Evolutionary conservation across 768 basidiomycete genomes (phyloP), one percentile per base, ranked within the genome.

Genomic region (Agaricus subrufescens): DNA sequence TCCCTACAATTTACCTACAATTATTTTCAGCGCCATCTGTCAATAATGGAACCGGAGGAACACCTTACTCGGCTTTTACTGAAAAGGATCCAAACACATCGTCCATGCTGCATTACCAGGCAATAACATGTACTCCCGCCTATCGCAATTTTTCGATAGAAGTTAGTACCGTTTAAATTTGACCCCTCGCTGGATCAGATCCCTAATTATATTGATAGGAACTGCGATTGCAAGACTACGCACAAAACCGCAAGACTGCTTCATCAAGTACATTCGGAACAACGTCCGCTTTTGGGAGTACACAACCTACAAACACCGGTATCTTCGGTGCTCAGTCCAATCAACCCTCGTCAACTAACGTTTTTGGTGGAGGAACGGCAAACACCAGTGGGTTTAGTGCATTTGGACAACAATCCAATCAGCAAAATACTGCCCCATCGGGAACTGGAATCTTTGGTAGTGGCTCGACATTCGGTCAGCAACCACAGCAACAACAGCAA

Each of bases 81-180:
- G 92, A 94, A 65, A 91, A 91, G 62, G 92, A 94, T 56, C 61
- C 73, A 15, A 73, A 50, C 49, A 56, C 71, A 11, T 81, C 74
- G 4, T n/a, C 43, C 8, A 50, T 45, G 42, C 74, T 87, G 42
- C 86, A 89, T 58, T 96, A 88, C 68, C 92, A 95, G 69, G 81
- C 85, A 38, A 92, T 93, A 52, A 81, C 86, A 15, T 86, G 86
- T 60, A 91, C 88, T 79, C 88, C 88, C 14, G 78, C 79, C 15
- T 96, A 94, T 66, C 71, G 79, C 57, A 86, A 87, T 42, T 85
- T 80, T 58, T 94, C 91, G 23, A 81, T 90, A 59, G 92, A 87
- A 77, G 90, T 84, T 61, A 48, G 74, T 73, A 10, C 44, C 31
- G 5, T 15, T 31, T 57, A 56, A 47, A 39, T 52, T 38, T 51